Percentiles rank a stretch among this genome's conserved stretches.
phyloP scores from a whole-genome alignment of 805 yeast species.

The Lipomyces yamanashiensis region DNA sequence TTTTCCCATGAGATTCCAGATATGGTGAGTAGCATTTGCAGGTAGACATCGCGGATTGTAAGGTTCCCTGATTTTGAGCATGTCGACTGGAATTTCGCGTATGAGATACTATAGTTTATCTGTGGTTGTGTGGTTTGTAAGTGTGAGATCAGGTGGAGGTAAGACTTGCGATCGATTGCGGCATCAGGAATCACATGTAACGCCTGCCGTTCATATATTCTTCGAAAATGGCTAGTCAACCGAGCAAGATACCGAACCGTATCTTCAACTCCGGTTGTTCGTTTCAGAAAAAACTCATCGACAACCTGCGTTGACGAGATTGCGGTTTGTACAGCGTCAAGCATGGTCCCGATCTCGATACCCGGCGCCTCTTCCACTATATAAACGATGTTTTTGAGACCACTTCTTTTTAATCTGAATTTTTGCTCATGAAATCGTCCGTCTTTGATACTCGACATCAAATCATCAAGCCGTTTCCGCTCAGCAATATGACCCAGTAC shows the following conservation, averaged over 20 bases:
- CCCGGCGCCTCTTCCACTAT: constrained; percentile 74
- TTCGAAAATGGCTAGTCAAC: constrained; percentile 54
- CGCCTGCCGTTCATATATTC: constrained; percentile 47
- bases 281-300: constrained; percentile 66
- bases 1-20: constrained; percentile 84
- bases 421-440: constrained; percentile 91
- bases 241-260: constrained; percentile 64
- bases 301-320: constrained; percentile 70
- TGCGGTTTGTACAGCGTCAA: constrained; percentile 75
- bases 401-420: constrained; percentile 69
- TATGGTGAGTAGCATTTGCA: constrained; percentile 76
- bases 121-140: constrained; percentile 21
- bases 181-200: constrained; percentile 50
- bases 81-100: constrained; percentile 64
- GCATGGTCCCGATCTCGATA: constrained; percentile 44
- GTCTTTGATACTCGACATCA: constrained; percentile 79
- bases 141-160: constrained; percentile 18
- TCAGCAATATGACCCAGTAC: constrained; percentile 85
- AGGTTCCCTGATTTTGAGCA: constrained; percentile 70
- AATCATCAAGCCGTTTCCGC: constrained; percentile 86
- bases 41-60: constrained; percentile 76
- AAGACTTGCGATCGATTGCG: constrained; percentile 24
- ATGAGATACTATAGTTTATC: constrained; percentile 49
- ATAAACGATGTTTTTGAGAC: constrained; percentile 69
- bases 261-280: constrained; percentile 73